Conservation (phyloP, 106 monocot species). For the Allium cepa region DNA sequence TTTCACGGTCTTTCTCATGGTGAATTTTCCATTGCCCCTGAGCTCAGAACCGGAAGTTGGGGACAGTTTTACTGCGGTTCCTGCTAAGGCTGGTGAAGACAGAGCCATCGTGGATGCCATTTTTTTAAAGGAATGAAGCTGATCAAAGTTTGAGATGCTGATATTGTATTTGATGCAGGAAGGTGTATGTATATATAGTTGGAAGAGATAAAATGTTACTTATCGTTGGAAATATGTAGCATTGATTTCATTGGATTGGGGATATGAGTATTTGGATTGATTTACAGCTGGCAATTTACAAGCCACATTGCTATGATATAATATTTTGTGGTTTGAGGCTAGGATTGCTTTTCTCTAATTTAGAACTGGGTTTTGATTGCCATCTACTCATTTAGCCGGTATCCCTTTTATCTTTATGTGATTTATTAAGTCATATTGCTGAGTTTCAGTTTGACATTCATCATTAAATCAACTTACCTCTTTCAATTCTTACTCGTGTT, state of each 20-base stretch:
- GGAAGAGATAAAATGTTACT: background rate
- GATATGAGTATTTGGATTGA: background rate
- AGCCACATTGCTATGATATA: background rate
- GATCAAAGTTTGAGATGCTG: background rate
- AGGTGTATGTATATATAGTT: background rate
- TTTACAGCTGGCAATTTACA: background rate
- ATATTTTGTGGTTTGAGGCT: no score
- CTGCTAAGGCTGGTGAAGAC: slow-evolving; percentile 10
- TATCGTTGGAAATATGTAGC: background rate
- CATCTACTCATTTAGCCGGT: no score
- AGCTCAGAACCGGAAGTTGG: background rate
- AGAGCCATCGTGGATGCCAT: slow-evolving; percentile 18
- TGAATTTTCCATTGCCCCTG: slow-evolving; percentile 9
- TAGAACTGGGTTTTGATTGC: no score
- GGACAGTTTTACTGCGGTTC: slow-evolving; percentile 7
- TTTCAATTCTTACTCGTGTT: no score
- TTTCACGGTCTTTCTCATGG: slow-evolving; percentile 4
- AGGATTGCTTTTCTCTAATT: no score
- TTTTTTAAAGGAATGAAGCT: no score
- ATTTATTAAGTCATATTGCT: no score
- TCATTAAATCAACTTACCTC: no score
- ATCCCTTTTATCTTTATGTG: no score
- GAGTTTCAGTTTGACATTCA: no score
- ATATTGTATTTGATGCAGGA: background rate
- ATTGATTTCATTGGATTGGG: background rate